A percentile compares a stretch with the other conserved stretches of the same genome.
Conservation (phyloP, 768 basidiomycete genomes). For the Tricholoma hemisulphureum region DNA sequence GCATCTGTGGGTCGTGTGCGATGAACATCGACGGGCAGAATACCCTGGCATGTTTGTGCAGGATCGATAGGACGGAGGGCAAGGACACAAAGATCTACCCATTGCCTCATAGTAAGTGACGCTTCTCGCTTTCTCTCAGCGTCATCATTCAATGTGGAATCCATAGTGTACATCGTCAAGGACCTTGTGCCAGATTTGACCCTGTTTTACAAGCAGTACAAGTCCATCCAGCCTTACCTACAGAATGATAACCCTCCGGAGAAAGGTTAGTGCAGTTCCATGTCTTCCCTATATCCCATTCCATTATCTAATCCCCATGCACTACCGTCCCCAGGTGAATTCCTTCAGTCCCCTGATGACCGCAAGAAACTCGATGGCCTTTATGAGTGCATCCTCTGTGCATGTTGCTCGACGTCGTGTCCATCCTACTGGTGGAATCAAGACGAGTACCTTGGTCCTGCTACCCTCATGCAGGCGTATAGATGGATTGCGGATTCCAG, state of each 20-base stretch:
- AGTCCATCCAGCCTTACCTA: slow-evolving; percentile 95
- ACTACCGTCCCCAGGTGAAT: slow-evolving; percentile 50
- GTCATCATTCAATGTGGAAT: not conserved
- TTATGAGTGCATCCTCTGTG: slow-evolving; percentile 97
- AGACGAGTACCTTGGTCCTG: slow-evolving; percentile 96
- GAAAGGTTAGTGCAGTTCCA: slow-evolving; percentile 35
- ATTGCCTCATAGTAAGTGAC: slow-evolving; percentile 85
- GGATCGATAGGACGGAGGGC: slow-evolving; percentile 74
- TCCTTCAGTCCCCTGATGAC: slow-evolving; percentile 87
- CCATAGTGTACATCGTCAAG: slow-evolving; percentile 94
- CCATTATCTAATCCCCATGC: no score
- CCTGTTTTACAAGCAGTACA: slow-evolving; percentile 99
- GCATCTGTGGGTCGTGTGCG: slow-evolving; percentile 97
- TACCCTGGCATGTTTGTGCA: slow-evolving; percentile 95
- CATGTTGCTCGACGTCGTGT: slow-evolving; percentile 97
- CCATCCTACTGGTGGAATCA: slow-evolving; percentile 99
- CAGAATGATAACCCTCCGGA: slow-evolving; percentile 91
- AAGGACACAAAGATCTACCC: slow-evolving; percentile 94
- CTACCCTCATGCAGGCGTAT: slow-evolving; percentile 95
- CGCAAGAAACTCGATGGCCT: slow-evolving; percentile 94
- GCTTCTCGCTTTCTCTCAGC: not conserved
- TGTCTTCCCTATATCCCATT: not conserved
- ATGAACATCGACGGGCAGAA: slow-evolving; percentile 99
- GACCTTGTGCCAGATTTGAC: slow-evolving; percentile 93
- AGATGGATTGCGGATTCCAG: slow-evolving; percentile 98